A percentile compares a stretch with the other conserved stretches of the same genome.
Evolutionary conservation across 257 asterid genomes (phyloP).

Genomic region (Solanum medicagineum): DNA sequence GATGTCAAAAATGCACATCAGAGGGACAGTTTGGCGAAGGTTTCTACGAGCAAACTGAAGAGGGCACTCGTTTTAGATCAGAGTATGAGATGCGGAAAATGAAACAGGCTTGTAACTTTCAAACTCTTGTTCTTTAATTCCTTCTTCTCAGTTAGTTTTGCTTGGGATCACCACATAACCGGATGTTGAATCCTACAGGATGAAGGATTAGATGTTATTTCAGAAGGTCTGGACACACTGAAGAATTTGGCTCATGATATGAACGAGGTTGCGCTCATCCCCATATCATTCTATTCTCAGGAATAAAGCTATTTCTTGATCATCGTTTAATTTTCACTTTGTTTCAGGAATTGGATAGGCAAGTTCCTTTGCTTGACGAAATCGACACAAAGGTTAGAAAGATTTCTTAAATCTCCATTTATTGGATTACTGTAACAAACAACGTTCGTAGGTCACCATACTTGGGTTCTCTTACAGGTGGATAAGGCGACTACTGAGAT

Average conservation of each 20-base stretch:
- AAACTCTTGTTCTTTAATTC: slow-evolving; percentile 2
- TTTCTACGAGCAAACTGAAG: slow-evolving; percentile 53
- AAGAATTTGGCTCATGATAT: slow-evolving; percentile 76
- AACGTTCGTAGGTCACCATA: background rate
- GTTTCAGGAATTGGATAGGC: slow-evolving; percentile 76
- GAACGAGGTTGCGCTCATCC: slow-evolving; percentile 53
- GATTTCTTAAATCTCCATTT: background rate
- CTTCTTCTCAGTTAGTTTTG: background rate
- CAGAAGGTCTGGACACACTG: slow-evolving; percentile 64
- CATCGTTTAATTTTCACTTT: background rate
- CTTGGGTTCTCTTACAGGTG: slow-evolving; percentile 34
- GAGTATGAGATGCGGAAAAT: slow-evolving; percentile 76
- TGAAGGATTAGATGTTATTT: slow-evolving; percentile 68
- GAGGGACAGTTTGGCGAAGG: slow-evolving; percentile 43
- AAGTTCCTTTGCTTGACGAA: slow-evolving; percentile 81
- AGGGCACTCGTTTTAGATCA: slow-evolving; percentile 55
- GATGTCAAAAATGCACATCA: background rate
- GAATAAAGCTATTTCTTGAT: background rate
- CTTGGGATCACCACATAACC: background rate
- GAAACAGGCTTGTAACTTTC: slow-evolving; percentile 75
- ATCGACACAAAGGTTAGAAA: slow-evolving; percentile 66
- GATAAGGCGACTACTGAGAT: slow-evolving; percentile 60
- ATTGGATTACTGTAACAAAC: background rate
- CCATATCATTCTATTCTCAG: background rate
- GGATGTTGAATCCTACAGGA: slow-evolving; percentile 33